phyloP scores from a whole-genome alignment of 2,329 filamentous ascomycete species.

The Exophiala bonariae region DNA sequence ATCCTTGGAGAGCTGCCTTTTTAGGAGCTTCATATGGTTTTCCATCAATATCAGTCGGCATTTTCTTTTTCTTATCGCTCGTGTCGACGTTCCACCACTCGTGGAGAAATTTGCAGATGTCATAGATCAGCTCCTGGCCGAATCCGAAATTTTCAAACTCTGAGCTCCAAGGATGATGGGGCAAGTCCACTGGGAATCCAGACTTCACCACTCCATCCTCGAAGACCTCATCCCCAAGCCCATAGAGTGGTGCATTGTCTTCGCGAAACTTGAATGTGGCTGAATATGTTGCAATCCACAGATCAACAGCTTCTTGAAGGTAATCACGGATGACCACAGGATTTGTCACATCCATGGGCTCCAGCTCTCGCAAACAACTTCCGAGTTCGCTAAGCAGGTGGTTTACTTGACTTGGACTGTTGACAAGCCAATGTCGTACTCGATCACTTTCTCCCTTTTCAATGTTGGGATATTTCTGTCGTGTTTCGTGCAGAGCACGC shows the following conservation, averaged over 20 bases:
- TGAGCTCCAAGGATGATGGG: slow-evolving; percentile 82
- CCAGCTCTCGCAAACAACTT: slow-evolving; percentile 72
- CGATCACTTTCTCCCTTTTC: slow-evolving; percentile 72
- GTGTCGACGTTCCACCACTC: slow-evolving; percentile 34
- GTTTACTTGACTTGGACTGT: slow-evolving; percentile 71
- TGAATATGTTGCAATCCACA: slow-evolving; percentile 66
- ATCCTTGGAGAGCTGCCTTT: slow-evolving; percentile 17
- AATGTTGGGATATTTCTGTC: slow-evolving; percentile 67
- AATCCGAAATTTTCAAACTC: slow-evolving; percentile 33
- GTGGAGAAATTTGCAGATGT: slow-evolving; percentile 27
- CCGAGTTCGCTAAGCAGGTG: slow-evolving; percentile 77
- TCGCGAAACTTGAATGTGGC: slow-evolving; percentile 70
- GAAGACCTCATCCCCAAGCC: slow-evolving; percentile 67
- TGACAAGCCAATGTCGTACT: slow-evolving; percentile 83
- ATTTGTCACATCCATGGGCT: slow-evolving; percentile 60
- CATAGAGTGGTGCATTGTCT: slow-evolving; percentile 69
- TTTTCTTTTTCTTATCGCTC: slow-evolving; percentile 26
- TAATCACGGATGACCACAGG: slow-evolving; percentile 44
- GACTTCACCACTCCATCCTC: slow-evolving; percentile 63
- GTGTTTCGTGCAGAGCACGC: slow-evolving; percentile 72
- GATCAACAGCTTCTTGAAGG: slow-evolving; percentile 70
- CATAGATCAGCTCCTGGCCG: slow-evolving; percentile 20
- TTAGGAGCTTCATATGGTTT: slow-evolving; percentile 26
- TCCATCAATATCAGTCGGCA: slow-evolving; percentile 26
- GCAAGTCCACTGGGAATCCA: slow-evolving; percentile 65